Percentiles rank a stretch among this genome's conserved stretches.
phyloP scores from a whole-genome alignment of 805 yeast species.

The Pichia pseudocactophila region DNA sequence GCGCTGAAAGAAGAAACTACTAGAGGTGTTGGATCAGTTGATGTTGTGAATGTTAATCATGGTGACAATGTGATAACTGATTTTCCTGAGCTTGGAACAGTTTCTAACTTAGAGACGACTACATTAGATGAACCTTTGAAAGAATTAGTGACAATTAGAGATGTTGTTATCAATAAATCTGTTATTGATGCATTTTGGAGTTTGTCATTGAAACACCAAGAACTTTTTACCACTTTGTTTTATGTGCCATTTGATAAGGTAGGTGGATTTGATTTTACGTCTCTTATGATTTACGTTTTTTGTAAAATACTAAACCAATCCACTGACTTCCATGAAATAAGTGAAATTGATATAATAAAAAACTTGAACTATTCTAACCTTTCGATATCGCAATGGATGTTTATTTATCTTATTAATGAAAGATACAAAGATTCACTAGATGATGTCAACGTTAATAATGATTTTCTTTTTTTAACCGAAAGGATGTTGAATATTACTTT shows the following conservation, averaged over 20 bases:
- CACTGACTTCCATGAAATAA: slow-evolving; percentile 2
- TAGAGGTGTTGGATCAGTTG: slow-evolving; percentile 11
- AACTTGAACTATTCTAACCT: slow-evolving; percentile 26
- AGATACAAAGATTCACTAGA: slow-evolving; percentile 6
- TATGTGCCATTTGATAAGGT: slow-evolving; percentile 8
- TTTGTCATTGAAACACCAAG: slow-evolving; percentile 13
- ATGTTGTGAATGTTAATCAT: slow-evolving; percentile 13
- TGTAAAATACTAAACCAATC: slow-evolving; percentile 5
- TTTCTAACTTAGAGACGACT: slow-evolving; percentile 6
- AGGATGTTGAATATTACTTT: slow-evolving; percentile 3
- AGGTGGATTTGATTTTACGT: neutral
- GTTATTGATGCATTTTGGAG: slow-evolving; percentile 20
- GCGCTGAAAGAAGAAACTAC: slow-evolving; percentile 6
- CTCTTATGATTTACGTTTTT: slow-evolving; percentile 5
- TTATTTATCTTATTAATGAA: slow-evolving; percentile 26
- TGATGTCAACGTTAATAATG: slow-evolving; percentile 6
- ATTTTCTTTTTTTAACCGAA: slow-evolving; percentile 4
- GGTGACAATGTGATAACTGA: slow-evolving; percentile 22
- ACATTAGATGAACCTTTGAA: neutral
- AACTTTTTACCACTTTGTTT: slow-evolving; percentile 16
- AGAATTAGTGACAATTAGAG: slow-evolving; percentile 3
- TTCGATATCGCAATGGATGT: slow-evolving; percentile 35
- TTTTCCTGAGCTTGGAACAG: slow-evolving; percentile 19
- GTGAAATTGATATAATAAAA: neutral
- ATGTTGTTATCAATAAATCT: slow-evolving; percentile 7